Evolutionary conservation across 2,329 filamentous ascomycete species (phyloP).

Genomic region (Cercospora beticola): DNA sequence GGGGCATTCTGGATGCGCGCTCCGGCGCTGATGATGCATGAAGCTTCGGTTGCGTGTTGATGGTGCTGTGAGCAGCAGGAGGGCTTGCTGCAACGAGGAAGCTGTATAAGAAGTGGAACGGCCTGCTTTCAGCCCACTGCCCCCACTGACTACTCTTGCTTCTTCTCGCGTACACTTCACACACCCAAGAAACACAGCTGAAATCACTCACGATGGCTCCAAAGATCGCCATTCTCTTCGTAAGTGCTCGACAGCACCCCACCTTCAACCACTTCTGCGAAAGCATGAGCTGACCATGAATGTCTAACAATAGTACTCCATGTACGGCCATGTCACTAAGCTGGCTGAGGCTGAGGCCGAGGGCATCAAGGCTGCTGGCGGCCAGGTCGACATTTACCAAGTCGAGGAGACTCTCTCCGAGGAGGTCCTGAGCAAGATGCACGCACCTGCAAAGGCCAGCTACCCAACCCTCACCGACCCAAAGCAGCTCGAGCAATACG

Average conservation of each 20-base stretch:
- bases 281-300: not conserved
- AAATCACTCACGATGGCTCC: slow-evolving; percentile 67
- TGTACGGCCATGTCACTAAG: slow-evolving; percentile 68
- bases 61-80: not conserved
- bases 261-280: not conserved
- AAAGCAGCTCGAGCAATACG: slow-evolving; percentile 68
- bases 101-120: not conserved
- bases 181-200: not conserved
- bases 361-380: slow-evolving; percentile 85
- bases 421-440: slow-evolving; percentile 86
- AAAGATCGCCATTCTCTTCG: slow-evolving; percentile 88
- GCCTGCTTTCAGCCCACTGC: not conserved
- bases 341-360: slow-evolving; percentile 87
- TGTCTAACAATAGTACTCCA: slow-evolving; percentile 21
- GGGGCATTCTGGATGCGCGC: not conserved
- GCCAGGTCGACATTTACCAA: slow-evolving; percentile 79
- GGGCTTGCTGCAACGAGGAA: not conserved
- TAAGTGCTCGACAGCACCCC: slow-evolving; percentile 50
- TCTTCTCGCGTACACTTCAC: not conserved
- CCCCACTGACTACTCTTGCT: not conserved
- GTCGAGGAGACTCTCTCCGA: slow-evolving; percentile 81
- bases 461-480: slow-evolving; percentile 62
- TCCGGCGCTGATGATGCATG: slow-evolving; percentile 4
- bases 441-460: slow-evolving; percentile 75
- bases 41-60: not conserved